Evolutionary conservation across 2,329 filamentous ascomycete species (phyloP), one percentile per base, ranked within the genome.

Genomic region (Fusarium chuoi): DNA sequence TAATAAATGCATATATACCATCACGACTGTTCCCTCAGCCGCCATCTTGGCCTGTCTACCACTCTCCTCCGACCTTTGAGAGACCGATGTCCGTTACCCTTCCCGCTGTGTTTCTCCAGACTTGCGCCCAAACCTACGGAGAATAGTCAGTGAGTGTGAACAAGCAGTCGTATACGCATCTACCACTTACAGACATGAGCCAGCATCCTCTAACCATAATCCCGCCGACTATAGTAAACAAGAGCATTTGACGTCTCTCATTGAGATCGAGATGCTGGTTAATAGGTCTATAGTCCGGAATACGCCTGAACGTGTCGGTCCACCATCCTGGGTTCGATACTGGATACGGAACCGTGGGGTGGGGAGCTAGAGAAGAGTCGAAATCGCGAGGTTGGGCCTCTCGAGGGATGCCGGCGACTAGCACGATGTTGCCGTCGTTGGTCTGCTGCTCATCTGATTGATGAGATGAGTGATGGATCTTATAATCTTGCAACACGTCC

Each of bases 251-350:
- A 5, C 57, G 35, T 33, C 57, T 36, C 30, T 60, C 57, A 4
- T 51, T 35, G 15, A 51, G 26, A 35, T 60, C 57, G 1, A 60
- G 44, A 30, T 39, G 30, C 6, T 24, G 44, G 17, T 60, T 60
- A 9, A 60, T 60, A 24, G 57, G 57, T 17, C 57, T 17, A 24
- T 51, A 60, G 12, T 35, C 57, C 15, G 57, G 57, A 20, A 60
- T 26, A 1, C 57, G 57, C 1, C 57, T 15, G 4, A 60, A 60
- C 3, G 42, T 51, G 26, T 18, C 9, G 7, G 26, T 60, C 57
- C 57, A 60, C 57, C 57, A 60, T 13, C 22, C 26, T 17, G 57
- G 62, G 14, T 65, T 65, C 11, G 57, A 65, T n/a, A 65, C 62
- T 6, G 62, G 62, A 15, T 65, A 62, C 12, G 57, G 11, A 3